Conservation (phyloP, 192 early-diverging fungal genomes). For the Entophlyctis helioformis region DNA sequence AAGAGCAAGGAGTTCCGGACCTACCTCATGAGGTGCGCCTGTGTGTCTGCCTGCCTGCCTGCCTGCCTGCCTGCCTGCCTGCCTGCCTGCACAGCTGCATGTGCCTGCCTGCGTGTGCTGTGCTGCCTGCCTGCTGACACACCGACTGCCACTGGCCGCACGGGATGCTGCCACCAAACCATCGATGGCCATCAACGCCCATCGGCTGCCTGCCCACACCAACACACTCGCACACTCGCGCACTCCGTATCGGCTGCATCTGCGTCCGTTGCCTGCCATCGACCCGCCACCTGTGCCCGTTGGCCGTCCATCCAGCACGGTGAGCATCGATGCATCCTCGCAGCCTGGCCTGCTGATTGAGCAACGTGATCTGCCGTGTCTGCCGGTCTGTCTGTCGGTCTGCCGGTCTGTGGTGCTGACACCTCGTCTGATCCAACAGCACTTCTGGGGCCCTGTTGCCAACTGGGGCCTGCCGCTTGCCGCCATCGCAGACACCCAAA, state of each 20-base stretch:
- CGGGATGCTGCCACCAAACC: too few relatives aligned
- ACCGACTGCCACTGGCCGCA: background rate
- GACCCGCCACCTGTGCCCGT: background rate
- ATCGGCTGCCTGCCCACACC: too few relatives aligned
- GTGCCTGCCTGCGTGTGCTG: background rate
- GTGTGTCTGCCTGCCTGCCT: background rate
- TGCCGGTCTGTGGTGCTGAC: background rate
- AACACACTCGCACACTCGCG: too few relatives aligned
- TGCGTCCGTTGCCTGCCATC: background rate
- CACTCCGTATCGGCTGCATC: too few relatives aligned
- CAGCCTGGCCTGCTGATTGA: conserved; percentile 1
- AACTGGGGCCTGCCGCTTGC: conserved; percentile 91
- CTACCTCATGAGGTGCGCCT: conserved; percentile 34
- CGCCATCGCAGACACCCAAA: conserved; percentile 83
- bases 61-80: background rate
- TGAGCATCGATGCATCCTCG: background rate
- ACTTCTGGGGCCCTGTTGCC: conserved; percentile 46
- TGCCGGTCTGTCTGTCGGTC: background rate
- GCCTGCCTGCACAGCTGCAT: conserved; percentile 6
- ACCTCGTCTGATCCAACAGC: conserved; percentile 7
- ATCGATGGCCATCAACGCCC: too few relatives aligned
- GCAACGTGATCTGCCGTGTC: too few relatives aligned
- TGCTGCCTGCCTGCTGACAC: background rate
- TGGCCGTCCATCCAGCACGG: background rate
- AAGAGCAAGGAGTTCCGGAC: conserved; percentile 32